A percentile compares a stretch with the other conserved stretches of the same genome.
Evolutionary conservation across 306 rosid genomes (phyloP).

Genomic region (Echinosophora koreensis): DNA sequence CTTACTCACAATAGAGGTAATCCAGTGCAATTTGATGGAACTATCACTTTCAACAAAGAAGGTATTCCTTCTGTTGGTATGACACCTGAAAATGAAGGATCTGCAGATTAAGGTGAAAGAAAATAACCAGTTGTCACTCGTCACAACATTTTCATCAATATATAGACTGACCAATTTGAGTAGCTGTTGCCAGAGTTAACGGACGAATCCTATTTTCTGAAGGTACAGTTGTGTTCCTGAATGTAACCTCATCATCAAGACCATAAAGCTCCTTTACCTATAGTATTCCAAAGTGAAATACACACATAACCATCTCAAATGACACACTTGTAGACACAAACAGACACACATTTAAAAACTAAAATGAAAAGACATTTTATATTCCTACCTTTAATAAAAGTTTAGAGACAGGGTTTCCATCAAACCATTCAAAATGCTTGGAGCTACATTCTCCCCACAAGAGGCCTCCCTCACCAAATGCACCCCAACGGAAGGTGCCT

Average conservation of each 20-base stretch:
- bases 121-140: neutral
- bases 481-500: constrained; percentile 91
- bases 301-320: constrained; percentile 13
- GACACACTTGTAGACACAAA: neutral
- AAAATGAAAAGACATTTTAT: constrained; percentile 24
- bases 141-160: constrained; percentile 19
- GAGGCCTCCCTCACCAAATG: constrained; percentile 95
- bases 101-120: constrained; percentile 5
- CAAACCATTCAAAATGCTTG: constrained; percentile 94
- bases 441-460: constrained; percentile 95
- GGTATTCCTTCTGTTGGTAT: constrained; percentile 97
- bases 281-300: constrained; percentile 16
- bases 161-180: constrained; percentile 86
- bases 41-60: constrained; percentile 87
- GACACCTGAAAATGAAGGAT: constrained; percentile 66
- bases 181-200: constrained; percentile 83
- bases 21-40: constrained; percentile 83
- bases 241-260: constrained; percentile 70
- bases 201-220: constrained; percentile 79
- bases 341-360: constrained; percentile 29
- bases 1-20: constrained; percentile 80
- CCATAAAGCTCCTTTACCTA: constrained; percentile 97
- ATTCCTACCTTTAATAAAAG: constrained; percentile 76
- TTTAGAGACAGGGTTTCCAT: constrained; percentile 71
- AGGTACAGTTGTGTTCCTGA: constrained; percentile 79